Percentiles rank a stretch among this genome's conserved stretches.
phyloP scores from a whole-genome alignment of 2,329 filamentous ascomycete species.

The Calonectria pauciramosa region DNA sequence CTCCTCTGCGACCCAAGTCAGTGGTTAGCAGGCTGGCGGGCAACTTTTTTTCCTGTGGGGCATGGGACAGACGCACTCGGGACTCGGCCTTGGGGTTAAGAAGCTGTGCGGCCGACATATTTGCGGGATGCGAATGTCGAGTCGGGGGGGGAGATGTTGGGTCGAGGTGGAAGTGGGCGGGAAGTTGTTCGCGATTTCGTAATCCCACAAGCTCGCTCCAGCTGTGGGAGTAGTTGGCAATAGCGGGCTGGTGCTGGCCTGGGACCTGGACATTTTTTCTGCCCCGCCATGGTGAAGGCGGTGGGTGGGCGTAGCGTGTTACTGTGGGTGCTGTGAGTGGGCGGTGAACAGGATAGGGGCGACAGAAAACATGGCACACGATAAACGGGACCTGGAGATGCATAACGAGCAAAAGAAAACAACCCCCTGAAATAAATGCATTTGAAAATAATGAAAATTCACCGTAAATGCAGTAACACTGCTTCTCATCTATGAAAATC shows the following conservation, averaged over 20 bases:
- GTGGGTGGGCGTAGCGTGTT: slow-evolving; percentile 29
- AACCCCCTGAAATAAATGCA: neutral
- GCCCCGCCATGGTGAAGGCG: slow-evolving; percentile 41
- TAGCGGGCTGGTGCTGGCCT: slow-evolving; percentile 43
- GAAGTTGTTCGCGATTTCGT: slow-evolving; percentile 46
- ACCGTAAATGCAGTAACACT: neutral
- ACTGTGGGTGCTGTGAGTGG: slow-evolving; percentile 2
- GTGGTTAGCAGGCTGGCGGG: slow-evolving; percentile 42
- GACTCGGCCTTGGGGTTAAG: slow-evolving; percentile 99
- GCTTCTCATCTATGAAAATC: neutral
- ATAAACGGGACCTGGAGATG: slow-evolving; percentile 25
- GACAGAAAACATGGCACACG: slow-evolving; percentile 35
- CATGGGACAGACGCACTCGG: slow-evolving; percentile 73
- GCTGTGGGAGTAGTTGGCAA: slow-evolving; percentile 44
- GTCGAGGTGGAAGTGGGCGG: slow-evolving; percentile 31
- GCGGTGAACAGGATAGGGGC: slow-evolving; percentile 1
- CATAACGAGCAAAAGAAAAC: neutral
- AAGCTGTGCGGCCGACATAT: slow-evolving; percentile 97
- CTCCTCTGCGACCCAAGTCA: slow-evolving; percentile 74
- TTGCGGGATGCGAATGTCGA: slow-evolving; percentile 44
- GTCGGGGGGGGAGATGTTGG: slow-evolving; percentile 23
- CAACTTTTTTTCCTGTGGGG: slow-evolving; percentile 35
- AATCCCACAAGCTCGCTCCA: slow-evolving; percentile 48
- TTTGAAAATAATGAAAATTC: neutral
- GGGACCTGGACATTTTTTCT: slow-evolving; percentile 51